Conservation (phyloP, 345 rosid species). For the Isatis tinctoria region DNA sequence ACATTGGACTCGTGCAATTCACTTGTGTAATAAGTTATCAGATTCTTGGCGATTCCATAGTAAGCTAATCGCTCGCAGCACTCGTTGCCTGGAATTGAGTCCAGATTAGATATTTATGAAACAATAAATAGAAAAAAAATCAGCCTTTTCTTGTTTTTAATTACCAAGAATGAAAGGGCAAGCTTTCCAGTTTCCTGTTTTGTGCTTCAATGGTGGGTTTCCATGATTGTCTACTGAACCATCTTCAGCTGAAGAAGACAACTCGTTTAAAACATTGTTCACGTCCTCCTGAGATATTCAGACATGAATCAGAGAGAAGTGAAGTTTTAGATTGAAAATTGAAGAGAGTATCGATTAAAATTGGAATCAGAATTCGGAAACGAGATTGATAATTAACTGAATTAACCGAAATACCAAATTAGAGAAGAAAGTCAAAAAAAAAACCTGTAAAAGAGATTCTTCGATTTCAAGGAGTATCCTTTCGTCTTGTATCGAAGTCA, state of each 20-base stretch:
- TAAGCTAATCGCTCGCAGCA: slow-evolving; percentile 87
- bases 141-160: not conserved
- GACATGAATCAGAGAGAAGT: not conserved
- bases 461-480: not conserved
- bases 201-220: slow-evolving; percentile 53
- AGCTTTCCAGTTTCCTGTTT: slow-evolving; percentile 84
- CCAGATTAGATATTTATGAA: no score
- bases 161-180: slow-evolving; percentile 76
- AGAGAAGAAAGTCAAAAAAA: not conserved
- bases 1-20: slow-evolving; percentile 73
- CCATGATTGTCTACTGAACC: slow-evolving; percentile 57
- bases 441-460: slow-evolving; percentile 16
- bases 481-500: slow-evolving; percentile 2
- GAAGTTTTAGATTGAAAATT: no score
- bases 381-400: not conserved
- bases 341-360: no score
- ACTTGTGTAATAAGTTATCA: slow-evolving; percentile 65
- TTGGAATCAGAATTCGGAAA: not conserved
- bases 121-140: no score
- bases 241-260: slow-evolving; percentile 42
- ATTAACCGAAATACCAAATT: not conserved
- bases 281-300: slow-evolving; percentile 1
- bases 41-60: slow-evolving; percentile 79
- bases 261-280: not conserved
- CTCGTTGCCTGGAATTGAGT: slow-evolving; percentile 48